Percentiles rank a stretch among this genome's conserved stretches.
These are phyloP conservation scores for Chimonanthus praecox DNA, from an alignment of 164 flowering plant genomes.

Conservation along the genomic window DNA sequence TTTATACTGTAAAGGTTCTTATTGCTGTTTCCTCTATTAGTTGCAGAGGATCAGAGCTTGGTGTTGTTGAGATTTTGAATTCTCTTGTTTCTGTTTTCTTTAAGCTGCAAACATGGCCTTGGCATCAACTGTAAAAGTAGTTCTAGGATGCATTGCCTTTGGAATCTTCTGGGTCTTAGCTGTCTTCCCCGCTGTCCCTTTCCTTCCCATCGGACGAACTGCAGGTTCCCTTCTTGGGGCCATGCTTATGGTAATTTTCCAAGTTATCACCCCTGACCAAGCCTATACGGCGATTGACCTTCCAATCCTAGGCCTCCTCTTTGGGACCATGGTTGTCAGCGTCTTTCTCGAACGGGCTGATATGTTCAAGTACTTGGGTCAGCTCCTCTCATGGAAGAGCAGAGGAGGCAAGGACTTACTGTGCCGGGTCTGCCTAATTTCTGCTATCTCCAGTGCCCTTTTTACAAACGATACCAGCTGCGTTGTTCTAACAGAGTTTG, in stretches of 20 bases:
- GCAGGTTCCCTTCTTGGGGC: slow-evolving; percentile 92
- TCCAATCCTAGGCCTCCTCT: slow-evolving; percentile 83
- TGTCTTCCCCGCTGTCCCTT: slow-evolving; percentile 82
- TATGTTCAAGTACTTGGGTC: slow-evolving; percentile 78
- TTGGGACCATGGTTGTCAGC: slow-evolving; percentile 90
- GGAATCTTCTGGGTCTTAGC: slow-evolving; percentile 80
- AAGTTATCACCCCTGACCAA: slow-evolving; percentile 67
- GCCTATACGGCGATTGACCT: slow-evolving; percentile 84
- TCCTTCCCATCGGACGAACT: slow-evolving; percentile 80
- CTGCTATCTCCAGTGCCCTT: slow-evolving; percentile 77
- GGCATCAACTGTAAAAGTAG: slow-evolving; percentile 50
- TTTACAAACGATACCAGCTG: slow-evolving; percentile 91
- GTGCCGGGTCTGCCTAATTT: slow-evolving; percentile 56
- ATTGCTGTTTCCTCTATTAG: no score
- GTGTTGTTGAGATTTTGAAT: no score
- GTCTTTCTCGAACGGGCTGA: slow-evolving; percentile 83
- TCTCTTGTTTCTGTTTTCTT: no score
- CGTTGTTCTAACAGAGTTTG: slow-evolving; percentile 81
- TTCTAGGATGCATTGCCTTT: slow-evolving; percentile 72
- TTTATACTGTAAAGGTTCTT: no score
- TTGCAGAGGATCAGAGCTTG: no score
- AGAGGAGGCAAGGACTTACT: slow-evolving; percentile 74
- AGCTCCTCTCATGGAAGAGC: slow-evolving; percentile 68
- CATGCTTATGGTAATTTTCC: slow-evolving; percentile 79
- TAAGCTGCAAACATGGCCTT: slow-evolving; percentile 31